Evolutionary conservation across 2,329 filamentous ascomycete species (phyloP).

Genomic region (Fonsecaea multimorphosa): DNA sequence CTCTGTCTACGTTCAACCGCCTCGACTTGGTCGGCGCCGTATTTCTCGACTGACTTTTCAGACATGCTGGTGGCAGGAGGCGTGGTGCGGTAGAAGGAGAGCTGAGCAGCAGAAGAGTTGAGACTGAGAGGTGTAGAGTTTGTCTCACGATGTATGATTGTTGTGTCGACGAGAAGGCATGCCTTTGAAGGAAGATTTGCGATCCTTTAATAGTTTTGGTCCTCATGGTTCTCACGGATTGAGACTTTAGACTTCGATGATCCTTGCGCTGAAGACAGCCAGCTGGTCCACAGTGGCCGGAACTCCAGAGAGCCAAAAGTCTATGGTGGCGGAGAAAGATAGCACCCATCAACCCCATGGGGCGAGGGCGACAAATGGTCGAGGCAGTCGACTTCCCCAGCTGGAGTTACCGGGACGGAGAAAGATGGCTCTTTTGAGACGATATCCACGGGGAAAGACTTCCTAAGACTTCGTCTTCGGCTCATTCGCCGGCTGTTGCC

Average conservation of each 20-base stretch:
- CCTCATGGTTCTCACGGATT: not conserved
- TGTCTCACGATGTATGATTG: not conserved
- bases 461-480: not conserved
- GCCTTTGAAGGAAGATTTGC: not conserved
- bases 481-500: not conserved
- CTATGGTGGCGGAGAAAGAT: not conserved
- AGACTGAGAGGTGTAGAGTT: not conserved
- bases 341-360: constrained; percentile 1
- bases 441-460: not conserved
- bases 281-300: not conserved
- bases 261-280: not conserved
- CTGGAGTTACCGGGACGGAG: constrained; percentile 5
- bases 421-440: constrained; percentile 11
- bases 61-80: not conserved
- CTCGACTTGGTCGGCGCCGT: constrained; percentile 38
- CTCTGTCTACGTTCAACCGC: constrained; percentile 31
- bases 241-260: not conserved
- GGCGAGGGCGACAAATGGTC: not conserved
- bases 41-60: constrained; percentile 36
- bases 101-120: not conserved
- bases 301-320: not conserved
- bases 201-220: not conserved
- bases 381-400: not conserved
- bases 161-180: not conserved
- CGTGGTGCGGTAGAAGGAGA: not conserved